A percentile compares a stretch with the other conserved stretches of the same genome.
Conservation (phyloP, 257 asterid genomes). For the Coffea eugenioides region DNA sequence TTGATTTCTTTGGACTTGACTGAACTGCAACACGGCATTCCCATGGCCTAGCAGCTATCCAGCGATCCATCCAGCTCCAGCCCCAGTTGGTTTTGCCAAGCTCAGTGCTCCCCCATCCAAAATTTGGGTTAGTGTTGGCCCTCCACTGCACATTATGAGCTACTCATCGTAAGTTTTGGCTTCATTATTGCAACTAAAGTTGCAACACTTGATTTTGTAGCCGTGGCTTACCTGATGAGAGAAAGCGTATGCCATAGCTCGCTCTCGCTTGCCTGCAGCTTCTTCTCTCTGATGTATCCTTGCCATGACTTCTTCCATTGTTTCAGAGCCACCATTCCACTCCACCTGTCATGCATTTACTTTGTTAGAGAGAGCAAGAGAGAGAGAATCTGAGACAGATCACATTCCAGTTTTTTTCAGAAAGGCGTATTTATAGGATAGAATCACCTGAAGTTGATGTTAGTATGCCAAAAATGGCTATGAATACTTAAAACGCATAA, state of each 20-base stretch:
- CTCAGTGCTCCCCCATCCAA: conserved; percentile 52
- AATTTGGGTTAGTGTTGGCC: conserved; percentile 53
- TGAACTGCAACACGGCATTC: conserved; percentile 58
- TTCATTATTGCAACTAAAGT: not conserved
- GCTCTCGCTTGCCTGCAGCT: conserved; percentile 84
- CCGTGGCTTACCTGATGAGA: conserved; percentile 67
- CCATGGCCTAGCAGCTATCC: conserved; percentile 99
- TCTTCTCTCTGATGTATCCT: conserved; percentile 90
- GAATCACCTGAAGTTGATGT: not conserved
- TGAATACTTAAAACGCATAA: not conserved
- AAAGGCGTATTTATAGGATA: not conserved
- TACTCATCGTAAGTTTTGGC: conserved; percentile 2
- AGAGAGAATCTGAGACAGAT: not conserved
- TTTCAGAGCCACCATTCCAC: conserved; percentile 80
- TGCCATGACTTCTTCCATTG: conserved; percentile 69
- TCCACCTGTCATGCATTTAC: conserved; percentile 59
- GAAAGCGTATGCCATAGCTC: conserved; percentile 93
- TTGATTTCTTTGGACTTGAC: conserved; percentile 54
- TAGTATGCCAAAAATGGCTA: not conserved
- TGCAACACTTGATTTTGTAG: not conserved
- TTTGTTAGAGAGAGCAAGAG: conserved; percentile 8
- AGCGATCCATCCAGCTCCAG: conserved; percentile 97
- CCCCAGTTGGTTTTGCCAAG: conserved; percentile 78
- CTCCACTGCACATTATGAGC: conserved; percentile 67
- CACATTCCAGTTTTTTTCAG: not conserved